Percentiles rank a stretch among this genome's conserved stretches.
Evolutionary conservation across 768 basidiomycete species (phyloP).

Genomic region (Boletus reticuloceps): DNA sequence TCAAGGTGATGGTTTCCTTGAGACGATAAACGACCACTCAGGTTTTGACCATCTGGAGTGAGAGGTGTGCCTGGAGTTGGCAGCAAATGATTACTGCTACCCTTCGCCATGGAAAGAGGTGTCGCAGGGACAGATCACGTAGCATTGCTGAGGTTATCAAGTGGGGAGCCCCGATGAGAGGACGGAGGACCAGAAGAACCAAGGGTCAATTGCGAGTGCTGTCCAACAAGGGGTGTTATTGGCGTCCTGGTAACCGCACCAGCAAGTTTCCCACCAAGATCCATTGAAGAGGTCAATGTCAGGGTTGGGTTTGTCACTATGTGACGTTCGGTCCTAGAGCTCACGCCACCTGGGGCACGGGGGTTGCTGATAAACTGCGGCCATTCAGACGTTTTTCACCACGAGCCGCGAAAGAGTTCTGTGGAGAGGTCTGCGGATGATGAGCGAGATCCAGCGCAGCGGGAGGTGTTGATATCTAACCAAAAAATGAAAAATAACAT

Average conservation of each 20-base stretch:
- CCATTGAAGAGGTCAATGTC: constrained; percentile 57
- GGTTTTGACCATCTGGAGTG: no score
- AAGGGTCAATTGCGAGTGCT: constrained; percentile 52
- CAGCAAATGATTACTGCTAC: no score
- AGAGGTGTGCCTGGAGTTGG: no score
- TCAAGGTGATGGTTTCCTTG: no score
- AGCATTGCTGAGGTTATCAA: constrained; percentile 58
- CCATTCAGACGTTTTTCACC: constrained; percentile 86
- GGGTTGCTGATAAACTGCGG: constrained; percentile 75
- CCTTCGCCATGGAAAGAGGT: no score
- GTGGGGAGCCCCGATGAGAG: constrained; percentile 74
- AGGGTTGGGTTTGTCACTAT: constrained; percentile 73
- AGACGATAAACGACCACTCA: no score
- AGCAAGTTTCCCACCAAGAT: constrained; percentile 42
- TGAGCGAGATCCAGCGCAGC: no score
- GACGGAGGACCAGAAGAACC: constrained; percentile 24
- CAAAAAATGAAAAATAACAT: no score
- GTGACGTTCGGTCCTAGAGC: constrained; percentile 60
- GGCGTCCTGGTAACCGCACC: constrained; percentile 56
- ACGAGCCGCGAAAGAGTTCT: constrained; percentile 25
- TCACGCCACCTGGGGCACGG: constrained; percentile 58
- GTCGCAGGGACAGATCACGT: constrained; percentile 77
- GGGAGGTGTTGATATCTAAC: no score
- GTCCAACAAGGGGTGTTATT: constrained; percentile 59
- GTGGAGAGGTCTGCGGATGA: no score